Conservation (phyloP, 345 rosid genomes). For the Eutrema japonicum region DNA sequence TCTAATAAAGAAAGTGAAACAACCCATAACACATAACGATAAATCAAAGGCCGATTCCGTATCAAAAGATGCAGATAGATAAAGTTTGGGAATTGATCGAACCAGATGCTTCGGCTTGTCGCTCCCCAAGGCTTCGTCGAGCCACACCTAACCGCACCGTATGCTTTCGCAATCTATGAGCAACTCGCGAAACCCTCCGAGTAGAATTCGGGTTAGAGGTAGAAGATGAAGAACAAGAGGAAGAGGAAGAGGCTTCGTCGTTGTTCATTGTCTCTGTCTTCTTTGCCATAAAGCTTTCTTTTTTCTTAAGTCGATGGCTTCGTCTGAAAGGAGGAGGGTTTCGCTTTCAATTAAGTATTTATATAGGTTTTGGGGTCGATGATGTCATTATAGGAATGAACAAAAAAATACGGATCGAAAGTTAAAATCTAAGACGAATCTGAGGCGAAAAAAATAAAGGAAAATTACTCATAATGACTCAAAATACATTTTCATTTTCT, state of each 20-base stretch:
- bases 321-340: constrained; percentile 21
- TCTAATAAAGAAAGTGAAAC: not conserved
- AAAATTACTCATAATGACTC: too few species aligned
- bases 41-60: too few species aligned
- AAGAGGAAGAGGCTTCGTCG: constrained; percentile 26
- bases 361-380: too few species aligned
- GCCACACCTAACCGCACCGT: constrained; percentile 42
- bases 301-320: constrained; percentile 5
- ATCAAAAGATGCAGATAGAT: too few species aligned
- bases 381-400: too few species aligned
- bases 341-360: too few species aligned
- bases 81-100: constrained; percentile 24
- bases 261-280: constrained; percentile 1
- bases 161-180: constrained; percentile 43
- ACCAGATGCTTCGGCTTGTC: constrained; percentile 71
- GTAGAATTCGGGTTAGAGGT: constrained; percentile 34
- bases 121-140: constrained; percentile 33
- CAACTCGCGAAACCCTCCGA: constrained; percentile 35
- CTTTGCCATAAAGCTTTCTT: constrained; percentile 6
- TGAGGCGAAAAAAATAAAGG: too few species aligned
- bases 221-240: constrained; percentile 35
- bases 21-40: too few species aligned
- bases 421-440: too few species aligned
- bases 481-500: too few species aligned
- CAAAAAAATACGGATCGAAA: too few species aligned